Evolutionary conservation across 2,329 filamentous ascomycete species (phyloP).

Genomic region (Cytospora mali): DNA sequence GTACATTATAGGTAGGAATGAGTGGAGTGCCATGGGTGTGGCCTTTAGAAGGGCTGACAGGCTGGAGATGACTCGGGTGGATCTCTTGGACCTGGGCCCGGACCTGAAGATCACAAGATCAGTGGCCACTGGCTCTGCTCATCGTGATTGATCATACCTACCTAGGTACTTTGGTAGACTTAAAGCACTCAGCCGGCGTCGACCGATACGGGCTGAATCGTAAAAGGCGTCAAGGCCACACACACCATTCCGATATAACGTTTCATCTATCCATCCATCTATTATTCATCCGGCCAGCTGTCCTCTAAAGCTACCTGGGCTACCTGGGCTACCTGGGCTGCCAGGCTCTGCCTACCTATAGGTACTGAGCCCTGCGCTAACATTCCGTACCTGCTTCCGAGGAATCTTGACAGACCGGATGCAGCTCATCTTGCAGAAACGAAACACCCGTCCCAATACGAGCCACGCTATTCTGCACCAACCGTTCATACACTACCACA

Average conservation of each 20-base stretch:
- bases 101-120: background rate
- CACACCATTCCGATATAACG: too few relatives aligned
- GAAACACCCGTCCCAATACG: background rate
- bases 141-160: too few relatives aligned
- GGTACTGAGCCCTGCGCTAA: too few relatives aligned
- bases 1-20: background rate
- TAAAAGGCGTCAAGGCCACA: too few relatives aligned
- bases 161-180: too few relatives aligned
- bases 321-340: too few relatives aligned
- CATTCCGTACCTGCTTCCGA: background rate
- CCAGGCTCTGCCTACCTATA: too few relatives aligned
- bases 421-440: background rate
- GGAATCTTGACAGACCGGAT: background rate
- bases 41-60: too few relatives aligned
- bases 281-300: too few relatives aligned
- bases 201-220: background rate
- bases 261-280: too few relatives aligned
- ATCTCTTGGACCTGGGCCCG: background rate
- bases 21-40: background rate
- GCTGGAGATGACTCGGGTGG: background rate
- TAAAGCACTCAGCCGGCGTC: background rate
- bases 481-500: too few relatives aligned
- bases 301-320: too few relatives aligned
- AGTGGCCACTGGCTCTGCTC: background rate
- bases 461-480: conserved; percentile 2